Base-by-base conservation (phyloP, 2,329 filamentous ascomycete genomes). In the Hypoxylon sp. region DNA sequence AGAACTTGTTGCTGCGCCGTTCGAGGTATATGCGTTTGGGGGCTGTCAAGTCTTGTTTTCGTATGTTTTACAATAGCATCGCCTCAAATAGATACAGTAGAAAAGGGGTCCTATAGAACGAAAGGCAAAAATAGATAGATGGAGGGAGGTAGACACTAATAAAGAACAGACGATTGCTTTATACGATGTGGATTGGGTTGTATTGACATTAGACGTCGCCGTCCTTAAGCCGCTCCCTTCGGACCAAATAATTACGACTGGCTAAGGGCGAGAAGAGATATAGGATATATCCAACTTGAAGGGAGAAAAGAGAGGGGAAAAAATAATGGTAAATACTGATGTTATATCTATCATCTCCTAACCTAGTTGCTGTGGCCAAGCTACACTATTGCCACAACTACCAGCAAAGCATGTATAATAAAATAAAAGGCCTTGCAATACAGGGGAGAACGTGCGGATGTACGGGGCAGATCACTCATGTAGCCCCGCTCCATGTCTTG, bases 381-480 rank as follows among this genome's bases (percentile, higher is more conserved):
- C 61, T 64, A 47, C 62, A 56, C 64, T 67, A 70, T 70, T 65
- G 56, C 64, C 59, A 56, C 54, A 66, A 61, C 62, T 68, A 68
- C 58, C 43, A 63, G 54, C 56, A 60, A 67, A 70, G 64, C 53
- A 68, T 62, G 65, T 68, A 69, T 64, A 70, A 66, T 70, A 72
- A 71, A 68, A 72, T 67, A 60, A 52, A 59, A 68, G 59, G 7
- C 51, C 51, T 66, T 50, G 73, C 74, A 44, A 71, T 62, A 75
- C 73, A 74, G 68, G 70, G 70, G 60, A 49, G 13, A 68, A 65
- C n/a, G 37, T 67, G 64, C 61, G 68, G 69, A 67, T 64, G 67
- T 67, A 72, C 69, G 67, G 68, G 65, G 71, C 65, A 72, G 69
- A 74, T 75, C 72, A 72, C 64, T 71, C 68, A 71, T 70, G 68